Base-by-base conservation (phyloP, 345 rosid species). In the Capsella bursapastoris region DNA sequence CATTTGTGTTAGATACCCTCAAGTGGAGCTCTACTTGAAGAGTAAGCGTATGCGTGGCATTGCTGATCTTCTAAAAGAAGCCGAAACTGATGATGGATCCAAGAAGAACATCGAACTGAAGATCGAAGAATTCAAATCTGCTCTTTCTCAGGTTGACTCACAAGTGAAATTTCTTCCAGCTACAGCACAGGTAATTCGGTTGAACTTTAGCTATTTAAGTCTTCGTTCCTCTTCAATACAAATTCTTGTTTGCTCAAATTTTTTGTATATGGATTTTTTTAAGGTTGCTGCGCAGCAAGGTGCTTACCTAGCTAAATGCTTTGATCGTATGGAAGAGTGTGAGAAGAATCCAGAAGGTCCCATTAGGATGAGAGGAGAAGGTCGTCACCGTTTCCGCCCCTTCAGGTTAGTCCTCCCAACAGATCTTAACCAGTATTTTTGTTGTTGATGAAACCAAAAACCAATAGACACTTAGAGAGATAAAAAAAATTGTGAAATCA, bases 211-310 rank as follows among this genome's bases (percentile, higher is more conserved):
- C 35, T 58, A 34, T 47, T 22, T 22, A 47, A 25, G 34, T 61
- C 25, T 47, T 28, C 6, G 4, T 52, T 64, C 55, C 40, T 41
- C 65, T 66, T 32, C 0, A 10, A 22, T 74, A 15, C 27, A 68
- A 69, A 2, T 22, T 14, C 49, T 44, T 52, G 14, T 15, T 61
- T 29, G 3, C 4, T 63, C 2, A 1, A 34, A 11, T 8, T 12
- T 16, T 45, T 10, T 6, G 13, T 43, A 9, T 28, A 44, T 53
- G 70, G 40, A 0, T 50, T 52, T 50, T 52, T 45, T 15, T 4
- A 29, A 94, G 98, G 98, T 94, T 61, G 98, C 98, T 48, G 89
- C 94, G 35, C 98, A 94, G 80, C 93, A 94, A 82, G 99, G 97
- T 18, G 35, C 81, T 2, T 95, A 95, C 83, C 93, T 95, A 37